Conservation (phyloP, 768 basidiomycete species). For the Nidularia sp. region DNA sequence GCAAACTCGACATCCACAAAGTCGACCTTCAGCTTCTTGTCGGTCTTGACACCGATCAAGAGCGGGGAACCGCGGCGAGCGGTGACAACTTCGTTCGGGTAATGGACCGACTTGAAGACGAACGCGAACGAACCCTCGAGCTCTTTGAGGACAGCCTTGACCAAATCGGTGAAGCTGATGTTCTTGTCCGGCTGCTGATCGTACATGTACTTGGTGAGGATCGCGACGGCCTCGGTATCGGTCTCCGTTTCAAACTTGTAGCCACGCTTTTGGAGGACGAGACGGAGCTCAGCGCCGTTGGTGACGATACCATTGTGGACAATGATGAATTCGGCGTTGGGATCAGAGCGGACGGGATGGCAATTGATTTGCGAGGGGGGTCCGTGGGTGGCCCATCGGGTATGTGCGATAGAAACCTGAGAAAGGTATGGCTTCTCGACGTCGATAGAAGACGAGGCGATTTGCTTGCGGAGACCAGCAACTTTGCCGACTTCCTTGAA, state of each 20-base stretch:
- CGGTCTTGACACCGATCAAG: conserved; percentile 97
- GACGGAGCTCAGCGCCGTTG: conserved; percentile 82
- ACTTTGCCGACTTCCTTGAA: conserved; percentile 99
- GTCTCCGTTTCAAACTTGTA: conserved; percentile 94
- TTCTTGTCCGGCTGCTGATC: conserved; percentile 88
- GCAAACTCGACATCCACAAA: conserved; percentile 98
- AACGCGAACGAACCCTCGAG: conserved; percentile 99
- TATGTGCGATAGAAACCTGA: conserved; percentile 97
- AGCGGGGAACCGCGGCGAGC: conserved; percentile 97
- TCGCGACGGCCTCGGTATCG: conserved; percentile 96
- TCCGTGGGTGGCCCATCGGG: conserved; percentile 99
- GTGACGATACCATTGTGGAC: conserved; percentile 99
- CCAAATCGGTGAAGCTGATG: conserved; percentile 81
- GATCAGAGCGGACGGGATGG: conserved; percentile 89
- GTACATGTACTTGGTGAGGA: conserved; percentile 93
- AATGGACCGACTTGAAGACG: conserved; percentile 96
- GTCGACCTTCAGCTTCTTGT: conserved; percentile 99
- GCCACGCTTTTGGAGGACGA: conserved; percentile 93
- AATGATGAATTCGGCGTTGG: conserved; percentile 77
- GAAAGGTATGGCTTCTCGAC: conserved; percentile 73
- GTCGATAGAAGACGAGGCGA: conserved; percentile 66
- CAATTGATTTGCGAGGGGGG: conserved; percentile 85
- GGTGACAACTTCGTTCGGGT: conserved; percentile 92
- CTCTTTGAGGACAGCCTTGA: conserved; percentile 96
- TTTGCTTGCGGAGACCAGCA: conserved; percentile 85